Evolutionary conservation across 2,329 filamentous ascomycete genomes (phyloP).

Genomic region (Berkeleyomyces rouxiae): DNA sequence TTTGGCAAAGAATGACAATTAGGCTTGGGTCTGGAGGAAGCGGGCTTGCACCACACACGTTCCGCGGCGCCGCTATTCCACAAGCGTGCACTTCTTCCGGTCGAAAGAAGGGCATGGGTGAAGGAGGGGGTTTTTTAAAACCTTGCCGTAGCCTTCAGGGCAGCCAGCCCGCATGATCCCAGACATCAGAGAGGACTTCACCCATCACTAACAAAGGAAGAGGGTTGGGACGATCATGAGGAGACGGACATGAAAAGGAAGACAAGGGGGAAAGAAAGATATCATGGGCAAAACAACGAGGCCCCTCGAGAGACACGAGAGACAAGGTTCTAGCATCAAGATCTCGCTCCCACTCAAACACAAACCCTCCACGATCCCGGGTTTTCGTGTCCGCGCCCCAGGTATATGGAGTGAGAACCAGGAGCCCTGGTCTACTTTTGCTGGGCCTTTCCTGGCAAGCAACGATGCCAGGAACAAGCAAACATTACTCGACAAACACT

Average conservation of each 20-base stretch:
- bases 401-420: neutral
- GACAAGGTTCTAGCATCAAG: neutral
- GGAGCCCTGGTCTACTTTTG: neutral
- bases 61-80: neutral
- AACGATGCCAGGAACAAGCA: neutral
- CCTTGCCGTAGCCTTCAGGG: neutral
- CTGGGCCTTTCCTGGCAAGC: neutral
- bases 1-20: neutral
- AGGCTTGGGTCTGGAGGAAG: neutral
- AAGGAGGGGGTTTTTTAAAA: neutral
- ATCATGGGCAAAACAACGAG: neutral
- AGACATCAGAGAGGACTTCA: neutral
- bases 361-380: neutral
- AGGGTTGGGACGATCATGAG: neutral
- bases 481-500: neutral
- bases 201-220: neutral
- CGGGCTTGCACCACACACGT: neutral
- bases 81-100: neutral
- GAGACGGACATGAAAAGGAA: neutral
- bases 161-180: neutral
- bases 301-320: neutral
- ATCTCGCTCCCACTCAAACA: neutral
- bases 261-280: neutral
- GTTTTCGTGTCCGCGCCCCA: neutral
- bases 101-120: neutral